Evolutionary conservation across 345 rosid genomes (phyloP), one percentile per base, ranked within the genome.

Genomic region (Camelina sativa): DNA sequence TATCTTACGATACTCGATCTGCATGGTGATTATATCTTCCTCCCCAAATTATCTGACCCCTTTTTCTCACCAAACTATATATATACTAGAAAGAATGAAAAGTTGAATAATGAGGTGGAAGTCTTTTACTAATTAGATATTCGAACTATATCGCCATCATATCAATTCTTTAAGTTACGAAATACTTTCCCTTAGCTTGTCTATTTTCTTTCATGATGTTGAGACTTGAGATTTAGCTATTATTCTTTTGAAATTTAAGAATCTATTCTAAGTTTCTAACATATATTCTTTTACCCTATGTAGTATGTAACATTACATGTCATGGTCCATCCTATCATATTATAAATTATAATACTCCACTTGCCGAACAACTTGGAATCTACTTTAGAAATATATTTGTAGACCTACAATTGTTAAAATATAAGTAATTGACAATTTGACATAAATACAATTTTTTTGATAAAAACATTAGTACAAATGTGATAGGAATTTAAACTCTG

Each of bases 271-370:
- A 9, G 37, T 6, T 34, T 19, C 6, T 9, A 19, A 7, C 37
- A 52, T 72, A 40, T 17, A 28, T 17, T 37, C 6, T 62, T 62
- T 59, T 28, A 19, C 38, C 51, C 16, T 25, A 13, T 72, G 48
- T 51, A 52, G 16, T 11, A 41, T 37, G 47, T 50, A 70, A 70
- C 66, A 28, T 11, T 47, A 71, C 67, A 71, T 72, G 63, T 19
- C 62, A 61, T 63, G 77, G 38, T 54, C 54, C 38, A 54, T 64
- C 63, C 17, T 52, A 62, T 53, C 44, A 19, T 44, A 19, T 17
- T 51, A 28, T 30, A 63, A 17, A 11, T 47, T 58, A 44, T 20
- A 22, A 11, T 40, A 44, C 64, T 72, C 44, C 20, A 62, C 76
- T 61, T 37, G 32, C 34, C 22, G 35, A 62, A 41, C 62, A 72